phyloP scores from a whole-genome alignment of 495 filamentous ascomycete genomes.

The Cercophora samala region DNA sequence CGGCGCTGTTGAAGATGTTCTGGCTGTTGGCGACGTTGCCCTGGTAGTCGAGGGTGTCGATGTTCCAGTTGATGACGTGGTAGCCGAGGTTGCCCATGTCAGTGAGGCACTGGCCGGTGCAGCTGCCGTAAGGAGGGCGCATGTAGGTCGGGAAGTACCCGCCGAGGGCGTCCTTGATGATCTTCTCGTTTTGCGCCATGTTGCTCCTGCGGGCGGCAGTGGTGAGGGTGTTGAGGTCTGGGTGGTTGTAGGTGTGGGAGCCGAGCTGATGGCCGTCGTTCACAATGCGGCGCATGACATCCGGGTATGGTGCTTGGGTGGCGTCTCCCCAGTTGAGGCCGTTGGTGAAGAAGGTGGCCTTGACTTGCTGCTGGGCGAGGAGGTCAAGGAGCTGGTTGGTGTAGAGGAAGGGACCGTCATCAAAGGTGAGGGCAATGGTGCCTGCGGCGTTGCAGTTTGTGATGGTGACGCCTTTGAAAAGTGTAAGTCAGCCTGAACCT shows the following conservation, averaged over 20 bases:
- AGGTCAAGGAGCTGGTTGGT: conserved; percentile 58
- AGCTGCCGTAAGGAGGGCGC: conserved; percentile 67
- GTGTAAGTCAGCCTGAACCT: neutral
- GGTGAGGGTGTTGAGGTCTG: conserved; percentile 55
- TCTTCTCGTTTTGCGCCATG: conserved; percentile 65
- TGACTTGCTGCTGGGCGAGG: conserved; percentile 51
- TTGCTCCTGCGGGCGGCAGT: conserved; percentile 48
- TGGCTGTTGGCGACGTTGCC: conserved; percentile 54
- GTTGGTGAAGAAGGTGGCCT: conserved; percentile 67
- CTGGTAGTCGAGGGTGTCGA: conserved; percentile 65
- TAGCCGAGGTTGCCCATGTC: conserved; percentile 59
- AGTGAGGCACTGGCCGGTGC: conserved; percentile 44
- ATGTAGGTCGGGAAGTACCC: conserved; percentile 65
- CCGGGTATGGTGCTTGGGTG: conserved; percentile 15
- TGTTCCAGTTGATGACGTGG: conserved; percentile 60
- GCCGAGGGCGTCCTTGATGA: conserved; percentile 61
- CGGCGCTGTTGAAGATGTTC: conserved; percentile 41
- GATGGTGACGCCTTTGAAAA: conserved; percentile 34
- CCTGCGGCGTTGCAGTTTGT: conserved; percentile 54
- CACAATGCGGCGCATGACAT: conserved; percentile 50
- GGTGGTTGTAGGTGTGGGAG: conserved; percentile 68
- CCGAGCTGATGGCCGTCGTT: conserved; percentile 64
- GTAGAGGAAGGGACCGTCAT: conserved; percentile 64
- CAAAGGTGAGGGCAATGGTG: conserved; percentile 63
- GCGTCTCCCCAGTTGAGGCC: conserved; percentile 60